Evolutionary conservation across 805 yeast genomes (phyloP).

Genomic region (Teunomyces pallodes): DNA sequence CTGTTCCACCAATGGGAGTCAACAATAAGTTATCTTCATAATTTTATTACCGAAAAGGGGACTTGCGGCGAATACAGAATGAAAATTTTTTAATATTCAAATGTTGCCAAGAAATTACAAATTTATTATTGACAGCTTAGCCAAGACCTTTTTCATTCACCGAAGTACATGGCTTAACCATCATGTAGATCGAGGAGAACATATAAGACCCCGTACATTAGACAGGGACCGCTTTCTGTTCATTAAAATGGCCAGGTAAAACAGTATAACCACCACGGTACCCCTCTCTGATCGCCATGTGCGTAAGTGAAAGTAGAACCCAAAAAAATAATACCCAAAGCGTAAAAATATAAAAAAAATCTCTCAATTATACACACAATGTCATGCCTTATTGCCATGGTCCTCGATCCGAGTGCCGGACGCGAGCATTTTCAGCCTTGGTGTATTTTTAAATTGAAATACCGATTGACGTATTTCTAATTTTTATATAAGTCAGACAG

Average conservation of each 20-base stretch:
- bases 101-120: conserved; percentile 1
- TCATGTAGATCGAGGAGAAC: not conserved
- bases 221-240: not conserved
- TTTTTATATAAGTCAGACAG: not conserved
- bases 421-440: conserved; percentile 1
- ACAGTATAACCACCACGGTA: not conserved
- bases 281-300: not conserved
- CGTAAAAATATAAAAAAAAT: not conserved
- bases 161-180: not conserved
- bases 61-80: not conserved
- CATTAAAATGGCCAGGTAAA: not conserved
- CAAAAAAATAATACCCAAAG: not conserved
- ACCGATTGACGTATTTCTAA: conserved; percentile 1
- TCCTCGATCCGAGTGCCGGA: conserved; percentile 1
- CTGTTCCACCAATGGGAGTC: not conserved
- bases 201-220: not conserved
- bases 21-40: not conserved
- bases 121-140: not conserved
- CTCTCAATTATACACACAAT: not conserved
- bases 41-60: not conserved
- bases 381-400: not conserved
- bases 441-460: not conserved
- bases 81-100: not conserved
- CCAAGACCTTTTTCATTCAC: conserved; percentile 4
- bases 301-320: not conserved